Conservation (phyloP, 345 rosid species). For the Passiflora organensis region DNA sequence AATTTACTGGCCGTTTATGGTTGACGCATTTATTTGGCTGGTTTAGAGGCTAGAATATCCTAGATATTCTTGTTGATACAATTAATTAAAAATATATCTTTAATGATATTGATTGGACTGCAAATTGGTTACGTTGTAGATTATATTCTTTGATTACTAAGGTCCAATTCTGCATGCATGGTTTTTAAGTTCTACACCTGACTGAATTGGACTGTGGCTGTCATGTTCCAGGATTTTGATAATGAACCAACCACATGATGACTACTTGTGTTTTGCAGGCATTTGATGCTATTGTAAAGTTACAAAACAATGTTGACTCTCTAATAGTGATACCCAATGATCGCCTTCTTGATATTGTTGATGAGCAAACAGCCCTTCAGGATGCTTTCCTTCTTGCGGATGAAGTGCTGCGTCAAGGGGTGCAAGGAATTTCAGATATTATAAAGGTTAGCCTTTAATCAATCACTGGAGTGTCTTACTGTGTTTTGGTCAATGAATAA, state of each 20-base stretch:
- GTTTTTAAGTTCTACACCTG: too few relatives aligned
- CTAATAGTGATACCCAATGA: conserved; percentile 97
- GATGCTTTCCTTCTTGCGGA: conserved; percentile 99
- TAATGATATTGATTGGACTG: not conserved
- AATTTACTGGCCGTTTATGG: too few relatives aligned
- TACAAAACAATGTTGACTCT: conserved; percentile 93
- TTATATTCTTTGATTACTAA: too few relatives aligned
- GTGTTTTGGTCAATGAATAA: too few relatives aligned
- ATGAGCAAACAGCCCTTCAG: conserved; percentile 95
- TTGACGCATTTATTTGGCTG: not conserved
- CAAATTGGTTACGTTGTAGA: too few relatives aligned
- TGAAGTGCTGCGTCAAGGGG: conserved; percentile 98
- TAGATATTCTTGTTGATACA: not conserved
- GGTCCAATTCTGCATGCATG: too few relatives aligned
- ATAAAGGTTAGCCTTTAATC: conserved; percentile 58
- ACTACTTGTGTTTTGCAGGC: conserved; percentile 51
- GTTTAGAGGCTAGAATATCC: not conserved
- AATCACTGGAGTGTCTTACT: not conserved
- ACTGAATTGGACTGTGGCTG: too few relatives aligned
- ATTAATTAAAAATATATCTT: too few relatives aligned
- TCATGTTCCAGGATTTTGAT: too few relatives aligned
- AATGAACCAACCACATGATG: not conserved
- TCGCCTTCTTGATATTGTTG: conserved; percentile 90
- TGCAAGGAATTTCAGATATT: conserved; percentile 97
- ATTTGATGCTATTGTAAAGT: conserved; percentile 86